A percentile compares a stretch with the other conserved stretches of the same genome.
phyloP scores from a whole-genome alignment of 192 early-diverging fungal genomes.

The Backusella macrospora region DNA sequence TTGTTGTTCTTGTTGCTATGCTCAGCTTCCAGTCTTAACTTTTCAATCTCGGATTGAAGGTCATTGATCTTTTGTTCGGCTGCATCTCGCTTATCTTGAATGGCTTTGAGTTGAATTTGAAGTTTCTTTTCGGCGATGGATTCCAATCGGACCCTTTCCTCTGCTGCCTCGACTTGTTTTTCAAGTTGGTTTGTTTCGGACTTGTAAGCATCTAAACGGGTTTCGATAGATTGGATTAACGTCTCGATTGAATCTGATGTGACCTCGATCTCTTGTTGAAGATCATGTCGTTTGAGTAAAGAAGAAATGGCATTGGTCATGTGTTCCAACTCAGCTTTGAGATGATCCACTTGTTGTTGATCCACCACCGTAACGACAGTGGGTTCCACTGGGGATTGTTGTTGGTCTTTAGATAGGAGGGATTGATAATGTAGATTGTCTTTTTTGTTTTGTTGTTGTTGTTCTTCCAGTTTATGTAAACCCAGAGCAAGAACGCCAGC shows the following conservation, averaged over 20 bases:
- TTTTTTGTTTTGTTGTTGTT: background rate
- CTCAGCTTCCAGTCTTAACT: background rate
- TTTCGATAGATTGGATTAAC: constrained; percentile 29
- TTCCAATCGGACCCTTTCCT: constrained; percentile 32
- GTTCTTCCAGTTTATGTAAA: constrained; percentile 44
- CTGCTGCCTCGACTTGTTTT: constrained; percentile 40
- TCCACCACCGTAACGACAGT: constrained; percentile 3
- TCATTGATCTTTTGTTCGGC: constrained; percentile 17
- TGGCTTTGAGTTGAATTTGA: constrained; percentile 32
- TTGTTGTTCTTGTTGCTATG: background rate
- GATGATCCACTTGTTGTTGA: constrained; percentile 21
- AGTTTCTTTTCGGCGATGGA: constrained; percentile 29
- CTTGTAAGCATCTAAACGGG: constrained; percentile 36
- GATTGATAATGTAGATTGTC: background rate
- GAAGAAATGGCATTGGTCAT: constrained; percentile 37
- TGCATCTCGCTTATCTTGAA: constrained; percentile 18
- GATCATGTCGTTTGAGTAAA: constrained; percentile 25
- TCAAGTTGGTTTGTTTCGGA: constrained; percentile 37
- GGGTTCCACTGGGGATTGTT: background rate
- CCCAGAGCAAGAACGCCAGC: constrained; percentile 54
- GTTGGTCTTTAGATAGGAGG: no score
- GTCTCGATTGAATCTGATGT: constrained; percentile 19
- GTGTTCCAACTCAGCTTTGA: constrained; percentile 40
- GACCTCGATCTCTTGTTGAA: background rate
- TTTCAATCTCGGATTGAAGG: constrained; percentile 7